These are phyloP conservation scores for Cercospora nicotianae DNA, from an alignment of 2,329 filamentous ascomycete species.

Conservation along the genomic window DNA sequence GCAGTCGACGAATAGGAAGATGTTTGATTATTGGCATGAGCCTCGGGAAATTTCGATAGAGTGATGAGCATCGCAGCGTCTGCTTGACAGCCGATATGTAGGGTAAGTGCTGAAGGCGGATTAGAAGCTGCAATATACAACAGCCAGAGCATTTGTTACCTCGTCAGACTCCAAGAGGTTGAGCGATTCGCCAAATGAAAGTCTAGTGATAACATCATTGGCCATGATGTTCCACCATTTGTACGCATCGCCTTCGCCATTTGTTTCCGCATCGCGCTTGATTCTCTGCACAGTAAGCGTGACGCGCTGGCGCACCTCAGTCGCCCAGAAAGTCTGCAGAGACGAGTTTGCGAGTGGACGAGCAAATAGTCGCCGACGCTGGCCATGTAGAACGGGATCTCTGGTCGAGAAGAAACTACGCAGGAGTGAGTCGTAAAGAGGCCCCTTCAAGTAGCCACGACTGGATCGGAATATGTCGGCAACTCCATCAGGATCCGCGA, in stretches of 20 bases:
- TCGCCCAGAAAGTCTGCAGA: slow-evolving; percentile 40
- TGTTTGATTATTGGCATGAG: slow-evolving; percentile 22
- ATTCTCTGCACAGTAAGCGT: slow-evolving; percentile 38
- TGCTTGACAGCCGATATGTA: slow-evolving; percentile 25
- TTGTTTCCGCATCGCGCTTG: slow-evolving; percentile 29
- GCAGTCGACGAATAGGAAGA: slow-evolving; percentile 20
- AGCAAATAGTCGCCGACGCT: slow-evolving; percentile 40
- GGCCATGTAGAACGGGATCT: slow-evolving; percentile 39
- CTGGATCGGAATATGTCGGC: slow-evolving; percentile 27
- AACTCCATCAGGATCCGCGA: slow-evolving; percentile 31
- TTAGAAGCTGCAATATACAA: not conserved
- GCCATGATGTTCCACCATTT: slow-evolving; percentile 45
- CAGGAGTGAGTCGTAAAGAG: slow-evolving; percentile 30
- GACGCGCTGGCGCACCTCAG: slow-evolving; percentile 37
- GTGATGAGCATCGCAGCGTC: slow-evolving; percentile 22
- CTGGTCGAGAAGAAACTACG: slow-evolving; percentile 39
- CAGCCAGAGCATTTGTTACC: slow-evolving; percentile 2
- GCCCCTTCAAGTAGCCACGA: slow-evolving; percentile 31
- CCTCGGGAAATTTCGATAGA: slow-evolving; percentile 23
- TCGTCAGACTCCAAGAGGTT: slow-evolving; percentile 36
- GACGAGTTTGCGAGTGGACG: slow-evolving; percentile 38
- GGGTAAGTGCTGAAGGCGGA: slow-evolving; percentile 11
- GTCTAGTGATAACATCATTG: slow-evolving; percentile 41
- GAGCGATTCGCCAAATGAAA: slow-evolving; percentile 44
- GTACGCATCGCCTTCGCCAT: slow-evolving; percentile 40